phyloP scores from a whole-genome alignment of 306 rosid species.

The Pyrus betulifolia region DNA sequence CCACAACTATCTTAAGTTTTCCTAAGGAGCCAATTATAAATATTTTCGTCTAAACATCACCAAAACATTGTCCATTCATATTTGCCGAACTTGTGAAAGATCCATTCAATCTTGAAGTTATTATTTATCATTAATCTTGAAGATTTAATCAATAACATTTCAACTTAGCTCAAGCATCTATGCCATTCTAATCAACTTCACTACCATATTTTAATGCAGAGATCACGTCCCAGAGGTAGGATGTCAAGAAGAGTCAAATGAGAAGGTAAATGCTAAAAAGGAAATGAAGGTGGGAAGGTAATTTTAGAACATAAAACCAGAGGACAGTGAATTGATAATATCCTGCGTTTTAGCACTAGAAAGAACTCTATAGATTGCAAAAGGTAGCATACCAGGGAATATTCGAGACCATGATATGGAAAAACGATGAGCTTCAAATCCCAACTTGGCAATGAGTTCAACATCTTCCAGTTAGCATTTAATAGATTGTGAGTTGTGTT shows the following conservation, averaged over 20 bases:
- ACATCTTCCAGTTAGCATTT: conserved; percentile 66
- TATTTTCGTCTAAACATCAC: neutral
- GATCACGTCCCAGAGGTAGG: neutral
- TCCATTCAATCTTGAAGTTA: neutral
- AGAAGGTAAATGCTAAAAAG: too few species aligned
- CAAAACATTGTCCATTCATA: neutral
- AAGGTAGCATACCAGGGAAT: conserved; percentile 59
- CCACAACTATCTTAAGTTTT: neutral
- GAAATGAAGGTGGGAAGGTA: too few species aligned
- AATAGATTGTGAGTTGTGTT: neutral
- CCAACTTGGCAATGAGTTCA: conserved; percentile 81
- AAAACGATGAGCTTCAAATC: conserved; percentile 82
- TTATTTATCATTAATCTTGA: neutral
- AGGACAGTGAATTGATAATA: too few species aligned
- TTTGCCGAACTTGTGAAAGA: neutral
- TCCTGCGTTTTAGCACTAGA: too few species aligned
- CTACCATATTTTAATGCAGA: neutral
- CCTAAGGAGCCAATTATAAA: neutral
- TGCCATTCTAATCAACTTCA: neutral
- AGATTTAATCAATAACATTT: neutral
- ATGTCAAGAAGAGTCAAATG: too few species aligned
- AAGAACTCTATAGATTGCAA: neutral
- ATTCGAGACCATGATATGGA: conserved; percentile 94
- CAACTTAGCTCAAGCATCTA: neutral
- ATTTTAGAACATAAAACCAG: too few species aligned